Conservation (phyloP, 208 protist species). For the Crithidia acanthocephali region DNA sequence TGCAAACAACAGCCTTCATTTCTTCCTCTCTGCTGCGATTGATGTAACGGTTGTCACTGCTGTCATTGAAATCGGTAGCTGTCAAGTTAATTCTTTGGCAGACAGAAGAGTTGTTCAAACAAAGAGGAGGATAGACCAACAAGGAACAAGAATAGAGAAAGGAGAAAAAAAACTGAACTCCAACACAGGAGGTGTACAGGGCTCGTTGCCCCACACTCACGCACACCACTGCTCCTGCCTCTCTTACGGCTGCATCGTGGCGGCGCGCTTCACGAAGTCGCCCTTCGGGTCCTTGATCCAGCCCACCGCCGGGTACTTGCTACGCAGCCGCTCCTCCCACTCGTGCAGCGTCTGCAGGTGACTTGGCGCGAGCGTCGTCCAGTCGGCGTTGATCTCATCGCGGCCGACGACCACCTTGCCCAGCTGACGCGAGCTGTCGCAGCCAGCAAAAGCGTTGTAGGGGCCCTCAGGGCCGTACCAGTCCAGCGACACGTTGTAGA, state of each 20-base stretch:
- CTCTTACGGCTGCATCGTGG: constrained; percentile 55
- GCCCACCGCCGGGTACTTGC: constrained; percentile 84
- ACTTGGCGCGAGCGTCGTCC: constrained; percentile 66
- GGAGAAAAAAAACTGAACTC: no score
- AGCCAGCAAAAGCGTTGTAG: constrained; percentile 89
- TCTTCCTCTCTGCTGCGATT: no score
- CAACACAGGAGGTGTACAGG: no score
- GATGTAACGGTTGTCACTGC: no score
- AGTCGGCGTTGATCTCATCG: constrained; percentile 85
- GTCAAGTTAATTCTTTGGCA: no score
- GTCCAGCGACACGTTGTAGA: constrained; percentile 82
- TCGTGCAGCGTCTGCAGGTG: constrained; percentile 82
- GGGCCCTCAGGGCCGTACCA: constrained; percentile 79
- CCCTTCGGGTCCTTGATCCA: constrained; percentile 70
- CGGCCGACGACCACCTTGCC: constrained; percentile 83
- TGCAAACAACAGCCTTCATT: no score
- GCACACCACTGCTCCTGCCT: no score
- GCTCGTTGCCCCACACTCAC: no score
- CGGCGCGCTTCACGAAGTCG: constrained; percentile 58
- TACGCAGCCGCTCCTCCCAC: constrained; percentile 84
- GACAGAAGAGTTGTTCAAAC: no score
- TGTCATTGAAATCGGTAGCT: no score
- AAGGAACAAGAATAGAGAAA: no score
- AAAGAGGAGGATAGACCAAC: no score
- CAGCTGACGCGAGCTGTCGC: constrained; percentile 85